A percentile compares a stretch with the other conserved stretches of the same genome.
Evolutionary conservation across 139 green algal genomes (phyloP).

Genomic region (Chlamydomonas applanata): DNA sequence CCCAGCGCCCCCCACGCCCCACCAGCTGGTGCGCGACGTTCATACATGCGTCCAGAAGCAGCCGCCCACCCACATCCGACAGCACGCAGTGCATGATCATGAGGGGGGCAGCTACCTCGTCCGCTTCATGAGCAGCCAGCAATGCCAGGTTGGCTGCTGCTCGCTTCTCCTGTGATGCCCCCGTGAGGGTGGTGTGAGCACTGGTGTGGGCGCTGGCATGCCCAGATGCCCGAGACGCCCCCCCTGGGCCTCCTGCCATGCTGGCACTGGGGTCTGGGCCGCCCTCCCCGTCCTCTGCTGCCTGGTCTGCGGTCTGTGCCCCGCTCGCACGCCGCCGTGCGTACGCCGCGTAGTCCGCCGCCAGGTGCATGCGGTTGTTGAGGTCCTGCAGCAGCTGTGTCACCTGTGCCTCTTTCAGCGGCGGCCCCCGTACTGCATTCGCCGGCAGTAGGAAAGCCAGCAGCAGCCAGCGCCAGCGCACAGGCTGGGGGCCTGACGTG

Average conservation of each 20-base stretch:
- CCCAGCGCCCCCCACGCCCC: slow-evolving; percentile 17
- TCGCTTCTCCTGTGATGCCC: background rate
- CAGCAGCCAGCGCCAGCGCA: slow-evolving; percentile 46
- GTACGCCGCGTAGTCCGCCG: slow-evolving; percentile 40
- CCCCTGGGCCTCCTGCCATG: background rate
- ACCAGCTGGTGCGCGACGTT: slow-evolving; percentile 17
- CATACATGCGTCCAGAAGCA: slow-evolving; percentile 33
- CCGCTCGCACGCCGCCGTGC: background rate
- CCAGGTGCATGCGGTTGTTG: slow-evolving; percentile 41
- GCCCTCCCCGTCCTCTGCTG: background rate
- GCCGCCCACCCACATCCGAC: slow-evolving; percentile 24
- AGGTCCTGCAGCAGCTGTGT: slow-evolving; percentile 24
- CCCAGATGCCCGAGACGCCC: background rate
- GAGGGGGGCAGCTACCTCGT: slow-evolving; percentile 29
- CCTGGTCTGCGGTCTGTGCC: background rate
- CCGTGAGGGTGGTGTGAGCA: background rate
- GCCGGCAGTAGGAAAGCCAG: slow-evolving; percentile 26
- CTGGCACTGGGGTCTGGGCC: background rate
- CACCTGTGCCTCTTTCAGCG: slow-evolving; percentile 2
- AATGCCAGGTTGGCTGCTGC: background rate
- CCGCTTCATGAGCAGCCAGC: slow-evolving; percentile 1
- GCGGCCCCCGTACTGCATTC: background rate
- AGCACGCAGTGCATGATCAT: slow-evolving; percentile 36
- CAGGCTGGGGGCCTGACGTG: slow-evolving; percentile 5
- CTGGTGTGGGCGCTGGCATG: background rate